These are phyloP conservation scores for Botrytis fragariae DNA, from an alignment of 2,329 filamentous ascomycete species.

Conservation along the genomic window DNA sequence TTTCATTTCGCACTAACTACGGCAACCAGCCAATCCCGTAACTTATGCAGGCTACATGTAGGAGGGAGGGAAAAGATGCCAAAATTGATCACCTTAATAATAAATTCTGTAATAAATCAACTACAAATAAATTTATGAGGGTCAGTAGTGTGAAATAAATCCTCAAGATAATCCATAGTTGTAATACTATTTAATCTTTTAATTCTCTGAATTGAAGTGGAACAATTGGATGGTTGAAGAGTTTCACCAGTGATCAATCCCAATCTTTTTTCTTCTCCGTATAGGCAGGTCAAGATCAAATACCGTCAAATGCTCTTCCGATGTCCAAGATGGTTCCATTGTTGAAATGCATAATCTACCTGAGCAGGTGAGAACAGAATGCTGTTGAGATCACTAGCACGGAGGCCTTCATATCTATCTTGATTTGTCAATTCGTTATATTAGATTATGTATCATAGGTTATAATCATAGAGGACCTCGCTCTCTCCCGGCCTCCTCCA, in stretches of 20 bases:
- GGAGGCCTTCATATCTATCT: not conserved
- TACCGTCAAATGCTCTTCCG: not conserved
- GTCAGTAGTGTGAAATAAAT: rapidly evolving
- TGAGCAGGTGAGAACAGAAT: not conserved
- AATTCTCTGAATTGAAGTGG: not conserved
- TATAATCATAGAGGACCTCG: not conserved
- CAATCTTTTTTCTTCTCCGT: not conserved
- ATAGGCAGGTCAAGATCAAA: not conserved
- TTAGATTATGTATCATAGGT: not conserved
- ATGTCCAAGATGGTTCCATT: not conserved
- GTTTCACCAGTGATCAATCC: not conserved
- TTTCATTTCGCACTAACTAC: not conserved
- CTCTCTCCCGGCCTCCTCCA: not conserved
- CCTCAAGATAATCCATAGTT: not conserved
- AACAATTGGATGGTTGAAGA: not conserved
- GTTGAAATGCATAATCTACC: not conserved
- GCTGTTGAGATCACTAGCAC: not conserved
- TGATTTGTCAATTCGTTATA: not conserved
- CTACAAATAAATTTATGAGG: not conserved
- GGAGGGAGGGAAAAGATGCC: not conserved
- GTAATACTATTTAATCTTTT: not conserved
- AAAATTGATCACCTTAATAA: not conserved
- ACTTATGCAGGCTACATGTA: not conserved
- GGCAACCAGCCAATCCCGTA: conserved; percentile 1
- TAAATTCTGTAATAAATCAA: not conserved